Conservation (phyloP, 441 rosid species). For the Populus trichocarpa region DNA sequence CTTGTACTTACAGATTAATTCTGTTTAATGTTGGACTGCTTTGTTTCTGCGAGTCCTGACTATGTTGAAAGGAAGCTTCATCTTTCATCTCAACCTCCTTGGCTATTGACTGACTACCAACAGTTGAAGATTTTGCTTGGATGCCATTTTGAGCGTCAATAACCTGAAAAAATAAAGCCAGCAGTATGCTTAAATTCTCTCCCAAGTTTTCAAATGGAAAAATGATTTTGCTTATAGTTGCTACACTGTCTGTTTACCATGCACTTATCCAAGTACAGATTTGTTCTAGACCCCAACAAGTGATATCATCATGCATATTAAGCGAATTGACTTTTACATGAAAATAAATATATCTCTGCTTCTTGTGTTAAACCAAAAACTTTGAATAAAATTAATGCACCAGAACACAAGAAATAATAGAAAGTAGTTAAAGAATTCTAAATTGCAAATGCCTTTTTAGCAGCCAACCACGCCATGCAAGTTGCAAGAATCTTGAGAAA, state of each 20-base stretch:
- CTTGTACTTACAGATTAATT: constrained; percentile 63
- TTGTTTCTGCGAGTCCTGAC: constrained; percentile 30
- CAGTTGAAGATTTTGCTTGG: constrained; percentile 18
- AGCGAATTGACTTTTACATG: not conserved
- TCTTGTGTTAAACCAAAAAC: not conserved
- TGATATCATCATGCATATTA: not conserved
- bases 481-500: not conserved
- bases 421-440: not conserved
- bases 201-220: not conserved
- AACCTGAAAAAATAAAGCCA: constrained; percentile 36
- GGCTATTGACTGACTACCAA: constrained; percentile 15
- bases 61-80: constrained; percentile 30
- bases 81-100: constrained; percentile 22
- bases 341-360: not conserved
- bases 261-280: not conserved
- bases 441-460: not conserved
- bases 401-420: not conserved
- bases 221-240: not conserved
- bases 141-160: constrained; percentile 22
- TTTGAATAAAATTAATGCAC: not conserved
- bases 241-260: not conserved
- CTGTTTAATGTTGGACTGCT: constrained; percentile 54
- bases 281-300: too few relatives aligned
- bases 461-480: not conserved
- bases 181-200: not conserved